These are phyloP conservation scores for Ganoderma lingzhi DNA, from an alignment of 1,284 basidiomycete genomes.

Conservation along the genomic window DNA sequence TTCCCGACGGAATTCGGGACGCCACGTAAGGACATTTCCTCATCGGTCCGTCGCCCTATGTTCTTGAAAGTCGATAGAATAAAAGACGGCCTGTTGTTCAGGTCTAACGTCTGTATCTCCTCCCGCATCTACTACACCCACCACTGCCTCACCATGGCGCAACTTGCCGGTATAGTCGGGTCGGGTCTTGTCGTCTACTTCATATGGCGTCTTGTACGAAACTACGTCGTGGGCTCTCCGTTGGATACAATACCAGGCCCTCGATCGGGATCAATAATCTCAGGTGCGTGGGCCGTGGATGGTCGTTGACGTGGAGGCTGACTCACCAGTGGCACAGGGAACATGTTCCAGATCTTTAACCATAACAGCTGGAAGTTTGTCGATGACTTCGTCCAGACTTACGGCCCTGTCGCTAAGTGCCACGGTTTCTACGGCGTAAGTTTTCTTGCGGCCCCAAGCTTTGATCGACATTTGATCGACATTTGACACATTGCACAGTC, in stretches of 20 bases:
- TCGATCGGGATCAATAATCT: slow-evolving; percentile 22
- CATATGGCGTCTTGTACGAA: slow-evolving; percentile 6
- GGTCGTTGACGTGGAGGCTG: background rate
- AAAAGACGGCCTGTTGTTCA: background rate
- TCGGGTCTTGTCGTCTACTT: background rate
- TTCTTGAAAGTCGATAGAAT: background rate
- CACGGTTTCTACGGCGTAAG: slow-evolving; percentile 7
- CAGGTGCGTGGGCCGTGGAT: slow-evolving; percentile 24
- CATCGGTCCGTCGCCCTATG: background rate
- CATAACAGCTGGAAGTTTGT: slow-evolving; percentile 13
- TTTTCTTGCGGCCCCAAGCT: background rate
- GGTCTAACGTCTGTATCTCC: background rate
- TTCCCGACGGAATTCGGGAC: slow-evolving; percentile 1
- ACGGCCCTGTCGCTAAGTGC: slow-evolving; percentile 6
- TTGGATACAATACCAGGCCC: slow-evolving; percentile 37
- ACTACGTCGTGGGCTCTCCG: slow-evolving; percentile 19
- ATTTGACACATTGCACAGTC: slow-evolving; percentile 17
- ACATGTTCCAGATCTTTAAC: slow-evolving; percentile 9
- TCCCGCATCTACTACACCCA: no score
- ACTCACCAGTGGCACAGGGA: slow-evolving; percentile 2
- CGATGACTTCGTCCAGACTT: slow-evolving; percentile 5
- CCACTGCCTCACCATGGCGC: background rate
- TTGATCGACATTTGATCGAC: no score
- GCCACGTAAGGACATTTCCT: background rate
- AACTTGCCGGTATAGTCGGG: background rate